Percentiles rank a stretch among this genome's conserved stretches.
phyloP scores from a whole-genome alignment of 2,329 filamentous ascomycete genomes.

The Paraphaeosphaeria minitans region DNA sequence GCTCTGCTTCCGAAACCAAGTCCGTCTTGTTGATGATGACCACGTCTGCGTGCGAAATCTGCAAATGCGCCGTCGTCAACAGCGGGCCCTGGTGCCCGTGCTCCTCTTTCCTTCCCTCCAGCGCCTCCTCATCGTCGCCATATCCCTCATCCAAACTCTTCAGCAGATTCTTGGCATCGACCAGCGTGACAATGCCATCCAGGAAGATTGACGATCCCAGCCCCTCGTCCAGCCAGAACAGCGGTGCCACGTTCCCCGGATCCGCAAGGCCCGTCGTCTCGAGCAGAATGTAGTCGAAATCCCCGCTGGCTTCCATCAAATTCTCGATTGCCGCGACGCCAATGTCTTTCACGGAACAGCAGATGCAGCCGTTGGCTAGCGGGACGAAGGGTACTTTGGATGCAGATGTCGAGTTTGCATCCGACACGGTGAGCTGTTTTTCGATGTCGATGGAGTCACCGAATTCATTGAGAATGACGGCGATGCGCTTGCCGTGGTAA shows the following conservation, averaged over 20 bases:
- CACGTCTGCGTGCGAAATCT: conserved; percentile 96
- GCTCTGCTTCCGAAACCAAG: conserved; percentile 72
- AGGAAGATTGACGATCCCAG: conserved; percentile 94
- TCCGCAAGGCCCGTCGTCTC: conserved; percentile 96
- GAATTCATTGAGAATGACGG: conserved; percentile 69
- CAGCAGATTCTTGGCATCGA: conserved; percentile 92
- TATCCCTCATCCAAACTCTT: conserved; percentile 74
- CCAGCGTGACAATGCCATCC: conserved; percentile 93
- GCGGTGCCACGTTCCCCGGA: conserved; percentile 89
- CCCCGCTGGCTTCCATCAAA: conserved; percentile 89
- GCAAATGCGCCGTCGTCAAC: conserved; percentile 90
- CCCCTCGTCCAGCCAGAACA: conserved; percentile 98
- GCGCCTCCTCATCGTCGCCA: conserved; percentile 50
- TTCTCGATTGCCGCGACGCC: conserved; percentile 95
- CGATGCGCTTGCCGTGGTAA: conserved; percentile 96
- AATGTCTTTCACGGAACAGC: conserved; percentile 96
- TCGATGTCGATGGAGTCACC: conserved; percentile 86
- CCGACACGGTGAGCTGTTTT: conserved; percentile 87
- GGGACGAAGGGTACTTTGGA: conserved; percentile 72
- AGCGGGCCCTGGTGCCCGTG: conserved; percentile 65
- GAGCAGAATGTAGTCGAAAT: conserved; percentile 96
- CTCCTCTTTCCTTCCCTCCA: conserved; percentile 54
- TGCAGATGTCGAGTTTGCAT: conserved; percentile 35
- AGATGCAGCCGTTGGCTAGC: conserved; percentile 95
- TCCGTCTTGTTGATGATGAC: conserved; percentile 94